These are phyloP conservation scores for Diplodia sapinea DNA, from an alignment of 2,329 filamentous ascomycete genomes.

Conservation along the genomic window DNA sequence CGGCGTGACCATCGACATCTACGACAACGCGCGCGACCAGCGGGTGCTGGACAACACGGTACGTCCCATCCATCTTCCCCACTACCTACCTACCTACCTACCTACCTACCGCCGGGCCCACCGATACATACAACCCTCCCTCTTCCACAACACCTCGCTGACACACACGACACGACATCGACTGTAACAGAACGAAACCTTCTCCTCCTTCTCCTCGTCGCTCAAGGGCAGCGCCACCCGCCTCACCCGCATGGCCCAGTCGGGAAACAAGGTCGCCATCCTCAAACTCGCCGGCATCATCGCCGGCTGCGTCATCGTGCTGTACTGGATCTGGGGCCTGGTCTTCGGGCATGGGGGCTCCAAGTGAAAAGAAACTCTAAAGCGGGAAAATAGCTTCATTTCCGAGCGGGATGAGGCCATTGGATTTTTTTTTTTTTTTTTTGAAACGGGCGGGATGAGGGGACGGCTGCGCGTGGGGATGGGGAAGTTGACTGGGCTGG, in stretches of 20 bases:
- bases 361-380: constrained; percentile 1
- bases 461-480: no score
- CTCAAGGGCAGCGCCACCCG: constrained; percentile 83
- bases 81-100: neutral
- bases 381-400: no score
- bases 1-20: constrained; percentile 95
- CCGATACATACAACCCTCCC: no score
- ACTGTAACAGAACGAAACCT: constrained; percentile 93
- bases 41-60: constrained; percentile 87
- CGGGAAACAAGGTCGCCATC: constrained; percentile 88
- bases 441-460: no score
- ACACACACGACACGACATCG: no score
- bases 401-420: no score
- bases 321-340: constrained; percentile 70
- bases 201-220: constrained; percentile 82
- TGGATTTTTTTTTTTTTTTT: no score
- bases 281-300: constrained; percentile 87
- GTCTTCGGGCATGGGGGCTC: constrained; percentile 14
- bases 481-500: no score
- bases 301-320: constrained; percentile 70
- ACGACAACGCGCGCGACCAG: constrained; percentile 91
- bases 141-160: no score
- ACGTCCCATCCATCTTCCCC: constrained; percentile 44
- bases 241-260: constrained; percentile 86
- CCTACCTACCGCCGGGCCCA: no score